Evolutionary conservation across 805 yeast species (phyloP).

Genomic region (Pichia membranifaciens): DNA sequence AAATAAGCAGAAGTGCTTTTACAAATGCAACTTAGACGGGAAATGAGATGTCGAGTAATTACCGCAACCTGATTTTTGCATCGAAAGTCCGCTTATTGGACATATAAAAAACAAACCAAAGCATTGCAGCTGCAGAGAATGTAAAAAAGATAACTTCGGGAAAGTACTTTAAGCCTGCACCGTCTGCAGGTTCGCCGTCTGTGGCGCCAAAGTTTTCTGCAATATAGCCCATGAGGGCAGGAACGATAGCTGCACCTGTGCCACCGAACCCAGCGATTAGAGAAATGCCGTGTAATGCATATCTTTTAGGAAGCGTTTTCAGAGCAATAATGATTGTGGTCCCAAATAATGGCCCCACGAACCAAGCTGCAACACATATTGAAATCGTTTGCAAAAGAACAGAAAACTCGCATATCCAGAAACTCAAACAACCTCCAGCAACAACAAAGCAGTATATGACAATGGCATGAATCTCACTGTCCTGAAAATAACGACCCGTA

Average conservation of each 20-base stretch:
- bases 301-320: slow-evolving; percentile 52
- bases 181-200: slow-evolving; percentile 17
- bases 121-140: slow-evolving; percentile 20
- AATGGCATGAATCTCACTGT: slow-evolving; percentile 37
- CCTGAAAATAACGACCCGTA: slow-evolving; percentile 39
- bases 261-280: slow-evolving; percentile 76
- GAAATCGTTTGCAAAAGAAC: slow-evolving; percentile 29
- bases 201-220: slow-evolving; percentile 25
- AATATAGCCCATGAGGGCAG: slow-evolving; percentile 54
- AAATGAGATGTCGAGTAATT: not conserved
- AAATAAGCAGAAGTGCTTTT: too few species aligned
- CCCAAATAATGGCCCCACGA: slow-evolving; percentile 57
- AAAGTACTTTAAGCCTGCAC: slow-evolving; percentile 30
- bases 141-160: slow-evolving; percentile 22
- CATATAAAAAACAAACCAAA: slow-evolving; percentile 27
- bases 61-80: slow-evolving; percentile 14
- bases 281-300: slow-evolving; percentile 66
- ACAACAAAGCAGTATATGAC: slow-evolving; percentile 33
- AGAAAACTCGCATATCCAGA: slow-evolving; percentile 25
- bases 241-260: slow-evolving; percentile 73
- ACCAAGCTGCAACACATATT: slow-evolving; percentile 40
- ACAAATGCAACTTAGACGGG: too few species aligned
- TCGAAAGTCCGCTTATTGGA: slow-evolving; percentile 16
- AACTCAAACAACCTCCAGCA: slow-evolving; percentile 31
- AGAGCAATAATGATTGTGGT: slow-evolving; percentile 62